These are phyloP conservation scores for Corymbia calophylla DNA, from an alignment of 441 rosid genomes.

Conservation along the genomic window DNA sequence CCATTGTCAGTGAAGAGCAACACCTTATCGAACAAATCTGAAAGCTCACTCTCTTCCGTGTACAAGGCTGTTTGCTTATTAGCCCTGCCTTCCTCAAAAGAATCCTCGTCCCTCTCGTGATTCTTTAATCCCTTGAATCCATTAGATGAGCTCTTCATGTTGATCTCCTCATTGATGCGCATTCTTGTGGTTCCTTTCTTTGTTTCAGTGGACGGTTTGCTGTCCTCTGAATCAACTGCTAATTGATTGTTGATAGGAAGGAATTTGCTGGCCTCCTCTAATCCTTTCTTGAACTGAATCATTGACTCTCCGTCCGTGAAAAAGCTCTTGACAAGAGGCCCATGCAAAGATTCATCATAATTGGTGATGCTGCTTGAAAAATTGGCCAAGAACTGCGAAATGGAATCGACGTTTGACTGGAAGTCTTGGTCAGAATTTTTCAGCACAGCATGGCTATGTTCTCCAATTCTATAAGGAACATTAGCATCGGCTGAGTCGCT, in stretches of 20 bases:
- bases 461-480: background rate
- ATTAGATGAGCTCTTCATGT: background rate
- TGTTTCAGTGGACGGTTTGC: background rate
- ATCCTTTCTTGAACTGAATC: background rate
- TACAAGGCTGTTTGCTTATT: background rate
- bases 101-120: background rate
- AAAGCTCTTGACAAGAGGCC: background rate
- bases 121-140: background rate
- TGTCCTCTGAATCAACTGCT: background rate
- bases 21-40: background rate
- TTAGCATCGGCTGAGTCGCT: background rate
- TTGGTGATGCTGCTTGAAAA: background rate
- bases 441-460: background rate
- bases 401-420: background rate
- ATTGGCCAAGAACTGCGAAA: background rate
- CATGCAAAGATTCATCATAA: background rate
- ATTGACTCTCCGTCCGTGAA: background rate
- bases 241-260: background rate
- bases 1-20: background rate
- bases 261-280: background rate
- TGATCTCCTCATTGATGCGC: background rate
- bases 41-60: background rate
- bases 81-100: background rate
- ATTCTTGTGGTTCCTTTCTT: background rate
- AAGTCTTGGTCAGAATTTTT: background rate